Percentiles rank a stretch among this genome's conserved stretches.
These are phyloP conservation scores for Boletellus sp. DNA, from an alignment of 768 basidiomycete species.

Conservation along the genomic window DNA sequence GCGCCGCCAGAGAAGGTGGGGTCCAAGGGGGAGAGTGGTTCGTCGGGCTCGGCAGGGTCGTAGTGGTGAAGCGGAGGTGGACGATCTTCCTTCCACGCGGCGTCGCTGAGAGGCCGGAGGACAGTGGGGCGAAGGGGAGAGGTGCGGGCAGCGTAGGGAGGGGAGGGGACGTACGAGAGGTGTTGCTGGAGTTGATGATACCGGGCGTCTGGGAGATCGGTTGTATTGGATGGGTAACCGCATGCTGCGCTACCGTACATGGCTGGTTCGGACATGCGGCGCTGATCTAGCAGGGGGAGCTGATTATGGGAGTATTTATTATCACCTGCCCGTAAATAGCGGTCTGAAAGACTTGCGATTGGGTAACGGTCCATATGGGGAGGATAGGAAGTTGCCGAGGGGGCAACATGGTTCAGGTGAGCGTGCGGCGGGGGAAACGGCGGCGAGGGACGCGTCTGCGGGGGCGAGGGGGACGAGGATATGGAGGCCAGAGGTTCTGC, in stretches of 20 bases:
- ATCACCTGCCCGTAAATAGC: slow-evolving; percentile 36
- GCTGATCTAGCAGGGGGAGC: slow-evolving; percentile 47
- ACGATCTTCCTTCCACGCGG: slow-evolving; percentile 30
- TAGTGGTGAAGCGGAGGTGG: slow-evolving; percentile 32
- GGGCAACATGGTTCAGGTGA: slow-evolving; percentile 43
- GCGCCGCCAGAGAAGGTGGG: slow-evolving; percentile 47
- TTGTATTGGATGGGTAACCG: slow-evolving; percentile 30
- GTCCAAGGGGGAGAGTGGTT: slow-evolving; percentile 54
- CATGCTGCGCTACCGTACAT: slow-evolving; percentile 44
- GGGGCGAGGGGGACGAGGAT: slow-evolving; percentile 45
- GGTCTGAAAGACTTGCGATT: slow-evolving; percentile 36
- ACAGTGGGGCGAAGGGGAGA: slow-evolving; percentile 43
- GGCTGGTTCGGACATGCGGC: slow-evolving; percentile 68
- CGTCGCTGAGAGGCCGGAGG: slow-evolving; percentile 40
- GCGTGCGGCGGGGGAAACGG: slow-evolving; percentile 40
- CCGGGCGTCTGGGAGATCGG: slow-evolving; percentile 32
- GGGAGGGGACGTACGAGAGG: slow-evolving; percentile 33
- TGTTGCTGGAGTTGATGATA: slow-evolving; percentile 43
- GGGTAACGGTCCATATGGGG: slow-evolving; percentile 40
- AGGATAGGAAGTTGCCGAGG: slow-evolving; percentile 39
- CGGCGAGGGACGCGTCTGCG: slow-evolving; percentile 36
- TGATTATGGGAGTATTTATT: slow-evolving; percentile 35
- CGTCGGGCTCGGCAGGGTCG: slow-evolving; percentile 38
- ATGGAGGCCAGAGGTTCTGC: slow-evolving; percentile 11
- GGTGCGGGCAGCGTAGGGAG: slow-evolving; percentile 37